Conservation (phyloP, 768 basidiomycete genomes). For the Lepiota venenata region DNA sequence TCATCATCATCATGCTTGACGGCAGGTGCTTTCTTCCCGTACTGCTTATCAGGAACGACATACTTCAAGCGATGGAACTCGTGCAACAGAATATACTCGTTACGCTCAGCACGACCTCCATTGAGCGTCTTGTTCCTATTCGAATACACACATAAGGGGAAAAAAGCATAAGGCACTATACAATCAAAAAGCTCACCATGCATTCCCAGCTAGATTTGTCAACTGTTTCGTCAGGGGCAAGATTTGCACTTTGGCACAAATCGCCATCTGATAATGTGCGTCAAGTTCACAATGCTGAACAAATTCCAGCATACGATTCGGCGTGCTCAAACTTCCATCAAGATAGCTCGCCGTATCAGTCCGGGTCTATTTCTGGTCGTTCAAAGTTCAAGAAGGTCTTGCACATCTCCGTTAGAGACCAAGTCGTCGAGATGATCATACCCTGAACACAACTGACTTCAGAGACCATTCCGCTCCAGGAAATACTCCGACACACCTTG, state of each 20-base stretch:
- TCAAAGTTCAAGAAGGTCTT: slow-evolving; percentile 81
- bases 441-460: slow-evolving; percentile 43
- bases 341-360: slow-evolving; percentile 91
- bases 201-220: slow-evolving; percentile 94
- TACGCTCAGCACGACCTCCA: slow-evolving; percentile 96
- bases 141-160: background rate
- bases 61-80: slow-evolving; percentile 97
- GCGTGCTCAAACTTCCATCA: slow-evolving; percentile 74
- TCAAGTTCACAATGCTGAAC: slow-evolving; percentile 94
- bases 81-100: slow-evolving; percentile 97
- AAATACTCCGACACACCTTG: slow-evolving; percentile 51
- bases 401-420: slow-evolving; percentile 98
- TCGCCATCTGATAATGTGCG: slow-evolving; percentile 96
- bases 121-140: slow-evolving; percentile 94
- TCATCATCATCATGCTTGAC: slow-evolving; percentile 48
- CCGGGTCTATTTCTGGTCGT: slow-evolving; percentile 93
- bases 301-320: slow-evolving; percentile 81
- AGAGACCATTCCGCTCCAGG: background rate
- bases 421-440: slow-evolving; percentile 97
- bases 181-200: slow-evolving; percentile 59
- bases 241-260: slow-evolving; percentile 91
- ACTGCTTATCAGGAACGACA: slow-evolving; percentile 93
- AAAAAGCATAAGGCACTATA: background rate
- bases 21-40: slow-evolving; percentile 65
- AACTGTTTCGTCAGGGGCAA: slow-evolving; percentile 89